Evolutionary conservation across 192 early-diverging fungal genomes (phyloP), one percentile per base, ranked within the genome.

Genomic region (Coemansia sp.): DNA sequence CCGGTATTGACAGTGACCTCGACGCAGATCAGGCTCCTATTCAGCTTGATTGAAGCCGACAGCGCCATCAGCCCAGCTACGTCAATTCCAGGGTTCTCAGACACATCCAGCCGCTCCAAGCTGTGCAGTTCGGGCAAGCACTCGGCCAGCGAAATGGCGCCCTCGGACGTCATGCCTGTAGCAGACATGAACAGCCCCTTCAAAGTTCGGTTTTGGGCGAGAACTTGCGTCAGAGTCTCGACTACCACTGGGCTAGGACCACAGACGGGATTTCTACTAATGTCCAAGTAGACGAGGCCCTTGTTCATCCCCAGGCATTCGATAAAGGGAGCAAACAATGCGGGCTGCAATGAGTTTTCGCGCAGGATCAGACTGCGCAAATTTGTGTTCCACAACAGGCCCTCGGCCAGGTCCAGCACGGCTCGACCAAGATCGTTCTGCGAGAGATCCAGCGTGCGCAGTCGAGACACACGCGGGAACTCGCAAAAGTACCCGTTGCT

Each of bases 31-130:
- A 97, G 70, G 52, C 89, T 89, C 46, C 82, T 73, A 76, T 94
- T 97, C 74, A 93, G 89, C 64, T 90, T 90, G 38, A 95, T 85
- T n/a, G 90, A 90, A 10, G 89, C 90, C 4, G 92, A 84, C n/a
- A 97, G 78, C 4, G 94, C 93, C 86, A 94, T 90, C 11, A 93
- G 75, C 9, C 94, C 95, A 2, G 90, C 92, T 68, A 95, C 74
- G 31, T 91, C 89, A 40, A 97, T 91, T 2, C 70, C 78, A 12
- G 89, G 87, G 74, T 97, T 97, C 24, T 86, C 78, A 6, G 91
- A 89, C 36, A 97, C 74, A 73, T 95, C 92, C 67, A 97, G 86
- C 57, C 88, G 84, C 65, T 82, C 79, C 13, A 97, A 77, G 29
- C 85, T 61, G 7, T 84, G 86, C 18, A 88, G 93, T 55, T 95